A percentile compares a stretch with the other conserved stretches of the same genome.
phyloP scores from a whole-genome alignment of 83 land plant species.

The Diphasiastrum complanatum region DNA sequence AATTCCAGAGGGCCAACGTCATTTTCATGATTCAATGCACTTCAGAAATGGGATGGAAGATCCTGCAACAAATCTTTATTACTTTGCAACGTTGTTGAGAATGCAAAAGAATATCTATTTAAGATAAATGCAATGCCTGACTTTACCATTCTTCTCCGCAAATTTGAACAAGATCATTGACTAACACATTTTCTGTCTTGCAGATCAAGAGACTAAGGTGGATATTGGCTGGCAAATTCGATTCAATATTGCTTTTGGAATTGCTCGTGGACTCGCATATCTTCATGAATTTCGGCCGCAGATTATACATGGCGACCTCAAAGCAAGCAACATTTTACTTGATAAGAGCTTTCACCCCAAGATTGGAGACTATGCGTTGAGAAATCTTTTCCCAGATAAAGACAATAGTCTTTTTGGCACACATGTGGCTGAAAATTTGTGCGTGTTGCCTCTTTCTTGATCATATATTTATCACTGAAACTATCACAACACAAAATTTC shows the following conservation, averaged over 20 bases:
- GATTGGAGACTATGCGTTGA: constrained; percentile 22
- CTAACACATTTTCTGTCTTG: neutral
- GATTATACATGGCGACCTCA: constrained; percentile 17
- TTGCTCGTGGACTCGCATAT: constrained; percentile 17
- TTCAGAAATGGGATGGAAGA: no score
- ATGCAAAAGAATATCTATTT: no score
- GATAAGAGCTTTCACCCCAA: constrained; percentile 12
- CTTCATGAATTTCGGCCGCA: constrained; percentile 6
- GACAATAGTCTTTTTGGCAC: constrained; percentile 7
- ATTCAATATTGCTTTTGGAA: constrained; percentile 9
- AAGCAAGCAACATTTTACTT: constrained; percentile 22
- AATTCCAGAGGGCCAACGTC: no score
- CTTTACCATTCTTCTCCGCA: no score
- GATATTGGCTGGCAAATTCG: constrained; percentile 13
- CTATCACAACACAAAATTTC: neutral
- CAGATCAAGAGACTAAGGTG: neutral
- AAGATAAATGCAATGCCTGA: no score
- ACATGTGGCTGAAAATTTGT: constrained; percentile 13
- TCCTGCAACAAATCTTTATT: no score
- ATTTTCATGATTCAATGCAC: no score
- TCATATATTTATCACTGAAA: neutral
- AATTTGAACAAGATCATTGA: no score
- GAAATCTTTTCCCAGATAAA: constrained; percentile 8
- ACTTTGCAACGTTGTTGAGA: no score
- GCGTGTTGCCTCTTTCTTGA: neutral